phyloP scores from a whole-genome alignment of 2,329 filamentous ascomycete species.

The Cercospora sp. region DNA sequence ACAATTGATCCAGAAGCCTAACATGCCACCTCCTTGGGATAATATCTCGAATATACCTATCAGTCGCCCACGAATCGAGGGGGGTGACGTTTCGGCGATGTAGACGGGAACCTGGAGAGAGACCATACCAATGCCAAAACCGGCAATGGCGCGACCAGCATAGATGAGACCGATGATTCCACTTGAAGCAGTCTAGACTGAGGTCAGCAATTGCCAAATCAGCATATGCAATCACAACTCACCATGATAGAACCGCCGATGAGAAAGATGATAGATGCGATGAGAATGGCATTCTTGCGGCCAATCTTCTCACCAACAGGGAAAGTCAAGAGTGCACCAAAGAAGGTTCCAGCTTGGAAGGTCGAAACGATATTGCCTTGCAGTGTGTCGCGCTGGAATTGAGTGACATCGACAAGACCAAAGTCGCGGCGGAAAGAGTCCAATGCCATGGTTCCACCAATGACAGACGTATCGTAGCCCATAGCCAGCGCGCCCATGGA shows the following conservation, averaged over 20 bases:
- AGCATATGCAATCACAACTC: neutral
- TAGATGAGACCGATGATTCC: constrained; percentile 42
- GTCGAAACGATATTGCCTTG: constrained; percentile 44
- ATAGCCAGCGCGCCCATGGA: constrained; percentile 44
- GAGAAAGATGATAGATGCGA: constrained; percentile 48
- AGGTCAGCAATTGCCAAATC: neutral
- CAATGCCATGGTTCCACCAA: constrained; percentile 45
- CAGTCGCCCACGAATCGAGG: constrained; percentile 63
- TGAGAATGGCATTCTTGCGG: constrained; percentile 51
- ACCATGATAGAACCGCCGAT: constrained; percentile 44
- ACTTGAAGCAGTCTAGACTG: constrained; percentile 35
- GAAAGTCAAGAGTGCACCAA: constrained; percentile 45
- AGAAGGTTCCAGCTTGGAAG: constrained; percentile 43
- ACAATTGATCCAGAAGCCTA: constrained; percentile 48
- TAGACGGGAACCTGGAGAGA: constrained; percentile 43
- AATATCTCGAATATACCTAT: constrained; percentile 68
- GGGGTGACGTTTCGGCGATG: constrained; percentile 52
- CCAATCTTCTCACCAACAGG: constrained; percentile 53
- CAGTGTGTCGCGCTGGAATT: constrained; percentile 44
- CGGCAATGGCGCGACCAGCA: constrained; percentile 41
- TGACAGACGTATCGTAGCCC: constrained; percentile 40
- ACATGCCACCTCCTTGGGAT: constrained; percentile 61
- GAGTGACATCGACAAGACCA: constrained; percentile 35
- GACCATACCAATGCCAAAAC: constrained; percentile 43
- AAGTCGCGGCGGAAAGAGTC: constrained; percentile 44